These are phyloP conservation scores for Achaetomium macrosporum DNA, from an alignment of 2,329 filamentous ascomycete species.

Conservation along the genomic window DNA sequence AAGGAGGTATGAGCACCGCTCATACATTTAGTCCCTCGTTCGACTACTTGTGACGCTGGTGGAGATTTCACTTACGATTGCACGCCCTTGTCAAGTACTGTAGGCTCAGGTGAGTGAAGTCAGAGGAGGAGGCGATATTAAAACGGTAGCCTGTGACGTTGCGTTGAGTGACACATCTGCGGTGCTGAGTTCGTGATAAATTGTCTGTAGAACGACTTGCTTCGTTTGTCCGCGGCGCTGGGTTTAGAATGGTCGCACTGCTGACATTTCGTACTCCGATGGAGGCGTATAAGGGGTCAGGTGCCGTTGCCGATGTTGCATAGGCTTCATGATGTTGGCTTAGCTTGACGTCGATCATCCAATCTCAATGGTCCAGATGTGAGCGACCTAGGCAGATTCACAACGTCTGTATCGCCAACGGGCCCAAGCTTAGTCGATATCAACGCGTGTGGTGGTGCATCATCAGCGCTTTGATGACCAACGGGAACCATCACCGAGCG, in stretches of 20 bases:
- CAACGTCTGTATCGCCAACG: conserved; percentile 1
- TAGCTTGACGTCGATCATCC: not conserved
- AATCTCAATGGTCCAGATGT: not conserved
- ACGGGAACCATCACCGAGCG: not conserved
- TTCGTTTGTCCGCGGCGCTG: conserved; percentile 7
- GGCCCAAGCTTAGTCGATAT: not conserved
- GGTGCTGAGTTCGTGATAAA: conserved; percentile 1
- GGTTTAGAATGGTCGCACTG: conserved; percentile 5
- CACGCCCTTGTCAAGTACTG: not conserved
- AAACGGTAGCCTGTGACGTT: not conserved
- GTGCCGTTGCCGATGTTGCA: not conserved
- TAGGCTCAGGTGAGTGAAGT: conserved; percentile 2
- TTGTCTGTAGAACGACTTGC: not conserved
- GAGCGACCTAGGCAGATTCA: not conserved
- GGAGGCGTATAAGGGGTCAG: conserved; percentile 1
- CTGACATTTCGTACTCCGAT: not conserved
- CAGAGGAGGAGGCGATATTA: not conserved
- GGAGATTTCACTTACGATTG: not conserved
- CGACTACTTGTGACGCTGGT: not conserved
- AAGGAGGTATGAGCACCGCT: too few species aligned
- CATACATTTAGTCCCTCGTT: not conserved
- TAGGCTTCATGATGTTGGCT: not conserved
- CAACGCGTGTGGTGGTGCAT: not conserved
- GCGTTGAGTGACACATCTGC: not conserved
- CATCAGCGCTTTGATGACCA: conserved; percentile 1